Percentiles rank a stretch among this genome's conserved stretches.
Conservation (phyloP, 768 basidiomycete genomes). For the Cyclocybe aegerita region DNA sequence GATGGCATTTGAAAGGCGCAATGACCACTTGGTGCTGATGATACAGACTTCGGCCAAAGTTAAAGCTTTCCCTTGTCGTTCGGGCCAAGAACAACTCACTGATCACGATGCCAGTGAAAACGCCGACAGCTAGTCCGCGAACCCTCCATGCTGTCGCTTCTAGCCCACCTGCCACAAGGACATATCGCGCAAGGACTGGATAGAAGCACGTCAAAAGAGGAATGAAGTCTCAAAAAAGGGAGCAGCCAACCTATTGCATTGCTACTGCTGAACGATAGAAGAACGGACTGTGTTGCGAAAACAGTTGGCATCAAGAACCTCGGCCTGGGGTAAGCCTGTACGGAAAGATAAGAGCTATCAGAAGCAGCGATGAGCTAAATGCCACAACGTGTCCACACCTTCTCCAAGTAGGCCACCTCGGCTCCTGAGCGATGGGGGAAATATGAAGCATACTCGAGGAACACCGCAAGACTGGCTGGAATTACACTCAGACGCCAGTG, state of each 20-base stretch:
- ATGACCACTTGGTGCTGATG: conserved; percentile 35
- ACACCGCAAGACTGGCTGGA: conserved; percentile 34
- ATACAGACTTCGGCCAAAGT: conserved; percentile 25
- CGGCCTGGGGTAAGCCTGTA: conserved; percentile 40
- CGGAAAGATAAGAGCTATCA: conserved; percentile 3
- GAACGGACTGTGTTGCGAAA: conserved; percentile 41
- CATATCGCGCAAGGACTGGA: conserved; percentile 33
- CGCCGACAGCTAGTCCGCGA: conserved; percentile 34
- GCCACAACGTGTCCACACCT: conserved; percentile 21
- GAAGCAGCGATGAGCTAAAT: background rate
- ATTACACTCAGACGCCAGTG: background rate
- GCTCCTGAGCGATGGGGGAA: conserved; percentile 51
- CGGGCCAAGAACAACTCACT: conserved; percentile 18
- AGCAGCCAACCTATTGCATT: conserved; percentile 33
- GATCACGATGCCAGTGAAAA: conserved; percentile 28
- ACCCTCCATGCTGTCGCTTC: conserved; percentile 30
- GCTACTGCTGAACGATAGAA: conserved; percentile 36
- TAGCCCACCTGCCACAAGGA: conserved; percentile 30
- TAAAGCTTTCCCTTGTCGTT: background rate
- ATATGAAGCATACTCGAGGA: conserved; percentile 44
- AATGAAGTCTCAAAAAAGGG: background rate
- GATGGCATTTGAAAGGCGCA: conserved; percentile 33
- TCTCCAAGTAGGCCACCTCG: conserved; percentile 47
- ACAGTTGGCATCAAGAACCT: conserved; percentile 40
- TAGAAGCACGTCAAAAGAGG: background rate